Percentiles rank a stretch among this genome's conserved stretches.
Conservation (phyloP, 148 eudicot species). For the Amaranthus hypochondriacus region DNA sequence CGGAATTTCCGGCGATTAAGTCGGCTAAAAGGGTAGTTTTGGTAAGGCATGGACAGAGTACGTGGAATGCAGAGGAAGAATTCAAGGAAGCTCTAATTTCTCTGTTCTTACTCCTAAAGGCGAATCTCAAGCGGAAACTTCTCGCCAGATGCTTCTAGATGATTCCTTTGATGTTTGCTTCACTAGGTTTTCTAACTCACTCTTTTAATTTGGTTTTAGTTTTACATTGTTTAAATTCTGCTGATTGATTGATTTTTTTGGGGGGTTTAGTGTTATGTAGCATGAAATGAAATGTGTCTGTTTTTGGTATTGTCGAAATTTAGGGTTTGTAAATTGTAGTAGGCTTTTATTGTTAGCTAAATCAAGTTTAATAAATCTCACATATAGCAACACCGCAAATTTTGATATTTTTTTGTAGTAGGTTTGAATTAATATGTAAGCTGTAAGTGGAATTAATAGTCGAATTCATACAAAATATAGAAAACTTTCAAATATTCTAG, state of each 20-base stretch:
- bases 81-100: conserved; percentile 91
- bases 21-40: conserved; percentile 79
- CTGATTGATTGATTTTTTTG: background rate
- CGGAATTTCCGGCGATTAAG: conserved; percentile 47
- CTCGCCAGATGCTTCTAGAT: conserved; percentile 71
- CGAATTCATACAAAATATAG: no score
- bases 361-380: no score
- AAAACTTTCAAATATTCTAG: no score
- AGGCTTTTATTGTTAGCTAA: no score
- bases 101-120: conserved; percentile 77
- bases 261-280: background rate
- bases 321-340: no score
- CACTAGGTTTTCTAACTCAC: conserved; percentile 44
- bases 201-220: background rate
- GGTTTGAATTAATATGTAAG: no score
- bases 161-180: conserved; percentile 85
- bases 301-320: no score
- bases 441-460: no score
- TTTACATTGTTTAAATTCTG: background rate
- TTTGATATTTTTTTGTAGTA: no score
- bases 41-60: conserved; percentile 96
- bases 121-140: conserved; percentile 83
- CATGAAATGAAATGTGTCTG: no score
- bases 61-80: conserved; percentile 96
- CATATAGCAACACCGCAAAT: no score